phyloP scores from a whole-genome alignment of 441 rosid genomes.

The Lepidium campestre region DNA sequence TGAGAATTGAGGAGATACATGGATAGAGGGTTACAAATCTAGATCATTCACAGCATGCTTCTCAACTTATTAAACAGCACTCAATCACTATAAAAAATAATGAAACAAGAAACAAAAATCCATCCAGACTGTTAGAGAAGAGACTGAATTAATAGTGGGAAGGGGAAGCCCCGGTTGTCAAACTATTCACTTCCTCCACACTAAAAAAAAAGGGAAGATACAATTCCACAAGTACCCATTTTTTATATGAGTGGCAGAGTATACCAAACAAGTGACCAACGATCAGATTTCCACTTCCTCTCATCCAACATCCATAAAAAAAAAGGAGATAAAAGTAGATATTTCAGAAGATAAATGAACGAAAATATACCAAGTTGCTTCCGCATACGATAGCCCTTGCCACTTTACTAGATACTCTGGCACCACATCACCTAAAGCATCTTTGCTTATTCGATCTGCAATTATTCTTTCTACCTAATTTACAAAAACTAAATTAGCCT shows the following conservation, averaged over 20 bases:
- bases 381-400: slow-evolving; percentile 99
- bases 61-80: background rate
- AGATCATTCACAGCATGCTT: slow-evolving; percentile 1
- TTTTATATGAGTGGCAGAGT: background rate
- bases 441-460: slow-evolving; percentile 80
- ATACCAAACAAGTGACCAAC: background rate
- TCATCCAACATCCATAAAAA: background rate
- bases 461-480: slow-evolving; percentile 92
- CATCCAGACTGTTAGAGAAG: background rate
- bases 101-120: background rate
- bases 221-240: background rate
- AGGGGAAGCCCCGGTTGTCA: background rate
- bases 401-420: slow-evolving; percentile 98
- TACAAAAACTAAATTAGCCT: slow-evolving; percentile 21
- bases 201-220: background rate
- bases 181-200: background rate
- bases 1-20: background rate
- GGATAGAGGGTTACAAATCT: background rate
- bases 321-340: background rate
- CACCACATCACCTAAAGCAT: slow-evolving; percentile 63
- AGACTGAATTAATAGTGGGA: background rate
- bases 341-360: background rate
- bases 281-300: background rate
- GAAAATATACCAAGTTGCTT: slow-evolving; percentile 85
- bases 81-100: background rate